These are phyloP conservation scores for Pichia occidentalis DNA, from an alignment of 805 yeast genomes.

Conservation along the genomic window DNA sequence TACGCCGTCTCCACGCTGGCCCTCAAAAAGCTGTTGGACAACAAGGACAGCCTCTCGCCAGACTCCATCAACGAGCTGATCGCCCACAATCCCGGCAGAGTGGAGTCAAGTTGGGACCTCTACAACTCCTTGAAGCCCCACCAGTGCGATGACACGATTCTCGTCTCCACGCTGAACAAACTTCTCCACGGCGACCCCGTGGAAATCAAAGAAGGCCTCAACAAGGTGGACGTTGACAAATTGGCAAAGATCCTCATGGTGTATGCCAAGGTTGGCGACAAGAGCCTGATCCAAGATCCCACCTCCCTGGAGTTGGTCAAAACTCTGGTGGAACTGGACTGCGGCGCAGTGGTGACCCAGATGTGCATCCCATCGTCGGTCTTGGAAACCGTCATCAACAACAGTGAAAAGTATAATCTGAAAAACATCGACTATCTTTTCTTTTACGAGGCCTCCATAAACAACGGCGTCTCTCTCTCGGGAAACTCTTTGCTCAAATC, in stretches of 20 bases:
- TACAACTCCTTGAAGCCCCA: constrained; percentile 15
- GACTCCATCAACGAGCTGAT: constrained; percentile 23
- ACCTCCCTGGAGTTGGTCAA: constrained; percentile 13
- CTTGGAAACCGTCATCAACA: constrained; percentile 9
- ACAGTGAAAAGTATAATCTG: constrained; percentile 7
- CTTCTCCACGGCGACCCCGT: constrained; percentile 20
- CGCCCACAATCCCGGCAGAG: constrained; percentile 33
- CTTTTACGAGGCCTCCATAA: constrained; percentile 16
- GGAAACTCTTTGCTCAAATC: constrained; percentile 14
- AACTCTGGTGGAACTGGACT: constrained; percentile 18
- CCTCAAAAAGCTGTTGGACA: constrained; percentile 5
- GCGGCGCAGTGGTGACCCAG: constrained; percentile 15
- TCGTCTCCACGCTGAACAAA: constrained; percentile 18
- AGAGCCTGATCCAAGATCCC: constrained; percentile 11
- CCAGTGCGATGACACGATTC: constrained; percentile 9
- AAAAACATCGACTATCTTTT: constrained; percentile 19
- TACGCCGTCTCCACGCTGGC: constrained; percentile 23
- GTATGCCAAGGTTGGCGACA: constrained; percentile 13
- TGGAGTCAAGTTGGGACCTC: constrained; percentile 29
- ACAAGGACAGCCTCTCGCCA: constrained; percentile 9
- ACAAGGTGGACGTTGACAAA: constrained; percentile 13
- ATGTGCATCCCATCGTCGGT: constrained; percentile 14
- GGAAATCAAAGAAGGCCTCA: constrained; percentile 20
- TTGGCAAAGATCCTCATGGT: constrained; percentile 15
- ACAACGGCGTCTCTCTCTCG: constrained; percentile 15